Base-by-base conservation (phyloP, 352 stramenopile genomes). In the Phytophthora capsici region DNA sequence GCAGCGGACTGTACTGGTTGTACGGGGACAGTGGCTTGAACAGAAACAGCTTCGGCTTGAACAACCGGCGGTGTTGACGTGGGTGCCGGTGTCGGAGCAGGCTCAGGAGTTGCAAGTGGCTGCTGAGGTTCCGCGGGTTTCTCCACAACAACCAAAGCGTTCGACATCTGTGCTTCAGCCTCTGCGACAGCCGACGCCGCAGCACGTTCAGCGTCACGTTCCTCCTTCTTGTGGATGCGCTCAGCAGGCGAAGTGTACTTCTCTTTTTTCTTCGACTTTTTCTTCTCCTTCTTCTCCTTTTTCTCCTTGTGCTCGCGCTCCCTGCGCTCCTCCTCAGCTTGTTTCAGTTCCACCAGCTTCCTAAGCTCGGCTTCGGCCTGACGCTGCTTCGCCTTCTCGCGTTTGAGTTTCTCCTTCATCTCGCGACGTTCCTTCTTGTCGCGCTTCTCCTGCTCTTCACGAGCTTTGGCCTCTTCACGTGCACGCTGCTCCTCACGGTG, bases 211-310 rank as follows among this genome's bases (percentile, higher is more conserved):
- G 62, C 69, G 30, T 67, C 50, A 19, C 67, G 63, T 57, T 74
- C 55, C 32, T 78, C 66, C 50, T 77, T 83, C 58, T 71, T 75
- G 14, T 84, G 75, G 37, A 89, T 87, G 6, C 80, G 80, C 19
- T 87, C 76, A 10, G 77, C 63, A 19, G 74, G 76, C 7, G 67
- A 75, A 9, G 78, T 87, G 69, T 87, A 89, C 73, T 89, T 89
- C 20, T 81, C 70, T 53, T 80, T 80, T 54, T 78, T 78, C 23
- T 79, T 78, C n/a, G 49, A 46, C 62, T 85, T 86, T 28, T 79
- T 84, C 55, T 78, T 82, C 10, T 78, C 63, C 40, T 79, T 75
- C 38, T 58, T 73, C 36, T 76, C 63, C 38, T 76, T 69, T 40
- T 76, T 73, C 22, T 77, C 67, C 54, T 66, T 73, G 30, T 40